These are phyloP conservation scores for Talaromyces sp. DNA, from an alignment of 2,329 filamentous ascomycete species.

Conservation along the genomic window DNA sequence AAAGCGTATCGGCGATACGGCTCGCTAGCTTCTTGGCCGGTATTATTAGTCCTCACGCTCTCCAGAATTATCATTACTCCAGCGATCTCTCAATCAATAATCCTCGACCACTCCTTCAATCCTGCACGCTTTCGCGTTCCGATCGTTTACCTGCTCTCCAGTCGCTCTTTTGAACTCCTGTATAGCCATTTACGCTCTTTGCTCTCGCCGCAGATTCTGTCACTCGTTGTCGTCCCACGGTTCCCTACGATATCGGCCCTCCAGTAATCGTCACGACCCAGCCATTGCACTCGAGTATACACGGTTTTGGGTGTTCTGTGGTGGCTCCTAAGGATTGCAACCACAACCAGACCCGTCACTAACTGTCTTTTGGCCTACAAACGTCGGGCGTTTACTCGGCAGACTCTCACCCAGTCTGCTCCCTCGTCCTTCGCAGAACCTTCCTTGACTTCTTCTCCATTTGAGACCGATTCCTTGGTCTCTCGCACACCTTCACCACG, in stretches of 20 bases:
- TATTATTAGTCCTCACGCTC: background rate
- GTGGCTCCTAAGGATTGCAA: background rate
- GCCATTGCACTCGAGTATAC: background rate
- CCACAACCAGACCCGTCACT: background rate
- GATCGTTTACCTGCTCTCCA: background rate
- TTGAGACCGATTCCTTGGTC: conserved; percentile 23
- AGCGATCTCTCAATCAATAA: background rate
- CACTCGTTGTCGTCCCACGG: conserved; percentile 11
- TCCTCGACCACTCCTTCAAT: background rate
- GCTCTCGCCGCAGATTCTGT: conserved; percentile 1
- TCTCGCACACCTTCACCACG: conserved; percentile 38
- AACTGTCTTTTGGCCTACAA: background rate
- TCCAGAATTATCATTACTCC: conserved; percentile 1
- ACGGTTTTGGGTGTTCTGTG: background rate
- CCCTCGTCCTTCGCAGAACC: background rate
- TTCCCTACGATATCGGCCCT: conserved; percentile 9
- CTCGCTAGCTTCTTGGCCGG: conserved; percentile 1
- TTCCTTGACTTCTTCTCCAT: conserved; percentile 14
- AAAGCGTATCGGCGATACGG: conserved; percentile 4
- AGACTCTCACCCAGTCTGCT: background rate
- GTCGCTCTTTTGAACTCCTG: conserved; percentile 4
- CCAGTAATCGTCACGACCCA: conserved; percentile 6
- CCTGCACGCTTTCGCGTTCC: background rate
- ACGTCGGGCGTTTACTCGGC: background rate
- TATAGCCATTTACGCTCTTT: conserved; percentile 2